These are phyloP conservation scores for Parietaria judaica DNA, from an alignment of 306 rosid genomes.

Conservation along the genomic window DNA sequence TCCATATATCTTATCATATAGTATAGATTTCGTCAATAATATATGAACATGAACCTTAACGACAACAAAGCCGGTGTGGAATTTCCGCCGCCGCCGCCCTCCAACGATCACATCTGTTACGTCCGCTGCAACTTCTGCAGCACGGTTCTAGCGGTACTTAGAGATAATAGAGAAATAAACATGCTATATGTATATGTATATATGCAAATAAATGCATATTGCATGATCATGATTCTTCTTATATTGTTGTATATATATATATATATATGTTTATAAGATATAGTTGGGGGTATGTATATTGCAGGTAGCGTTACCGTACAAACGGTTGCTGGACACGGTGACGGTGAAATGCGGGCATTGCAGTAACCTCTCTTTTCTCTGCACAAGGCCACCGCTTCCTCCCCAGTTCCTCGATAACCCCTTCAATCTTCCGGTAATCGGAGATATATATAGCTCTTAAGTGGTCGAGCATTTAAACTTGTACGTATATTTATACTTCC, in stretches of 20 bases:
- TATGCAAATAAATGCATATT: neutral
- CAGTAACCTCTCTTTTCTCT: slow-evolving; percentile 85
- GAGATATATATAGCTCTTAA: neutral
- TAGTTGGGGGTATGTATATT: neutral
- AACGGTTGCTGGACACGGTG: slow-evolving; percentile 78
- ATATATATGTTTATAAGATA: neutral
- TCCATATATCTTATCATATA: neutral
- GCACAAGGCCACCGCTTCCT: slow-evolving; percentile 66
- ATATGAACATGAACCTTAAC: slow-evolving; percentile 44
- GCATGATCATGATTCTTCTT: neutral
- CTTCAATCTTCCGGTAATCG: slow-evolving; percentile 52
- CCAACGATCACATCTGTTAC: slow-evolving; percentile 73
- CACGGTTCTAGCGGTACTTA: slow-evolving; percentile 82
- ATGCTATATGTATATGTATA: slow-evolving; percentile 1
- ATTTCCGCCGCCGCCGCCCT: slow-evolving; percentile 41
- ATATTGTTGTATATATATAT: neutral
- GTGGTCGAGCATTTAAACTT: too few relatives aligned
- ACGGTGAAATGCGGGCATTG: slow-evolving; percentile 99
- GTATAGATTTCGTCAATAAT: neutral
- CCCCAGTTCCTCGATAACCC: slow-evolving; percentile 60
- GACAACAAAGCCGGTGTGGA: slow-evolving; percentile 80
- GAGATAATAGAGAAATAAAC: neutral
- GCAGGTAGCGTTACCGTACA: slow-evolving; percentile 95
- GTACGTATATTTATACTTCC: too few relatives aligned
- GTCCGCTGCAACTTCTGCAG: slow-evolving; percentile 95